Percentiles rank a stretch among this genome's conserved stretches.
These are phyloP conservation scores for Globomyces pollinis-pini DNA, from an alignment of 192 early-diverging fungal genomes.

Conservation along the genomic window DNA sequence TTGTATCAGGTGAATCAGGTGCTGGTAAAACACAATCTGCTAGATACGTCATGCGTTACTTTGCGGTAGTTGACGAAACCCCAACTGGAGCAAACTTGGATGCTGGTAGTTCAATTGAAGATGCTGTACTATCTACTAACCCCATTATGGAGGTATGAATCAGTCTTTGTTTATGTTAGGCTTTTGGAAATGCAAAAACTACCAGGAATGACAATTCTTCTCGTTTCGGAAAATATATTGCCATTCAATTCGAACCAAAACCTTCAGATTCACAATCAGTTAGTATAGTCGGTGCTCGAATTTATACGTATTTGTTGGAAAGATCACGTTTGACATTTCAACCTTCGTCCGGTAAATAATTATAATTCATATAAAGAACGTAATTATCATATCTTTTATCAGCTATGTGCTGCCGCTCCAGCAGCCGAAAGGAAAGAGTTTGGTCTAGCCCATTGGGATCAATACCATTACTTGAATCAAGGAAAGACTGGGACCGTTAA, in stretches of 20 bases:
- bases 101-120: conserved; percentile 34
- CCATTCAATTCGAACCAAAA: conserved; percentile 81
- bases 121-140: conserved; percentile 77
- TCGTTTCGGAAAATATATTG: conserved; percentile 98
- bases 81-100: not conserved
- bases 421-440: conserved; percentile 74
- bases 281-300: conserved; percentile 87
- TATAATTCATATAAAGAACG: too few relatives aligned
- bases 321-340: conserved; percentile 93
- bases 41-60: conserved; percentile 97
- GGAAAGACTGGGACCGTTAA: conserved; percentile 67
- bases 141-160: conserved; percentile 97
- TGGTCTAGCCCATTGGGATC: conserved; percentile 61
- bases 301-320: conserved; percentile 93
- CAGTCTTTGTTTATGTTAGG: conserved; percentile 23
- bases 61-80: conserved; percentile 56
- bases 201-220: conserved; percentile 98
- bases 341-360: too few relatives aligned
- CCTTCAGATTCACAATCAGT: conserved; percentile 22
- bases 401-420: conserved; percentile 87
- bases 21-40: conserved; percentile 97
- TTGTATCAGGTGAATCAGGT: conserved; percentile 87
- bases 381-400: conserved; percentile 99
- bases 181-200: conserved; percentile 99
- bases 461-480: conserved; percentile 85